Conservation (phyloP, 768 basidiomycete genomes). For the Cubamyces sp. region DNA sequence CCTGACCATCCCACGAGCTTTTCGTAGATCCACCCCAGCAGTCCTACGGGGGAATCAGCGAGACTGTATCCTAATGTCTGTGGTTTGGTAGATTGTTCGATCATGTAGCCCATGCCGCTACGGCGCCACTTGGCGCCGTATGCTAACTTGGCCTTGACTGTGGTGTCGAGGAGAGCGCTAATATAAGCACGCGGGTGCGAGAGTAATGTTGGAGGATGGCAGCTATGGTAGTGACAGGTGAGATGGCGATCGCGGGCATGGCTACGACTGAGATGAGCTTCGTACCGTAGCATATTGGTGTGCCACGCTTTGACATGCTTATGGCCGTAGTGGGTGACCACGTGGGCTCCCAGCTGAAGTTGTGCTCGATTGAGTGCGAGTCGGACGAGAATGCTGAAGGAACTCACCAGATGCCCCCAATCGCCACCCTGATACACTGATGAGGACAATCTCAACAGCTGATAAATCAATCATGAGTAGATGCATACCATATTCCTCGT, state of each 20-base stretch:
- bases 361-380: neutral
- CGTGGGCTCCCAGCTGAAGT: conserved; percentile 39
- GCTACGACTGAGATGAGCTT: neutral
- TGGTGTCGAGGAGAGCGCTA: conserved; percentile 30
- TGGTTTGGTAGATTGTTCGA: conserved; percentile 37
- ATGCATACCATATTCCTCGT: conserved; percentile 31
- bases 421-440: conserved; percentile 55
- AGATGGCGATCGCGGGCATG: no score
- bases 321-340: conserved; percentile 42
- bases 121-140: conserved; percentile 27
- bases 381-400: neutral
- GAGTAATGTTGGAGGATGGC: conserved; percentile 28
- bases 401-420: conserved; percentile 45
- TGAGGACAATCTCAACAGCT: no score
- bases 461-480: conserved; percentile 9
- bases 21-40: conserved; percentile 45
- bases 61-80: conserved; percentile 52
- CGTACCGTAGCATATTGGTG: conserved; percentile 51
- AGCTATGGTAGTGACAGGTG: conserved; percentile 27
- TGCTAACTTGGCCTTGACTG: conserved; percentile 33
- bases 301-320: conserved; percentile 56
- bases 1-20: conserved; percentile 43
- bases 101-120: conserved; percentile 38
- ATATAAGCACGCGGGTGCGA: conserved; percentile 37
- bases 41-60: conserved; percentile 59